Evolutionary conservation across 768 basidiomycete species (phyloP), one percentile per base, ranked within the genome.

Genomic region (Gelatoporia subvermispora): DNA sequence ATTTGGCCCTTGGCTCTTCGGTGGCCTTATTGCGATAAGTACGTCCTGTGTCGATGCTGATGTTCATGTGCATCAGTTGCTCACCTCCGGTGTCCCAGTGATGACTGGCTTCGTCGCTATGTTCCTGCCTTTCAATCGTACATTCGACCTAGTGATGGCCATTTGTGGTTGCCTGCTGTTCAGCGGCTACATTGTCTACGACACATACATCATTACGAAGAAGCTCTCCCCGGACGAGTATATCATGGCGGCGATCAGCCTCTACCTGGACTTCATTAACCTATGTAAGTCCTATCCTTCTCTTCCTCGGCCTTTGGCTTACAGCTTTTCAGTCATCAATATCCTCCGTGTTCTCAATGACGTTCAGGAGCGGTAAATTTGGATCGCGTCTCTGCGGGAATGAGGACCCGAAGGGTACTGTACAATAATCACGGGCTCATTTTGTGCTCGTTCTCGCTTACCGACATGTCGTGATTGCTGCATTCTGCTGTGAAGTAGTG

Each of bases 191-290:
- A 75, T 95, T 56, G 81, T 93, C 57, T 93, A 85, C 61, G 92
- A 94, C 66, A 97, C 95, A 2, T 93, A 87, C 65, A 64, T 81
- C 54, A 94, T 98, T 74, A 92, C 89, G 70, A 84, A 83, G 59
- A 81, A 82, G 50, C 71, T 96, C 17, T 90, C 88, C 1, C 91
- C 93, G 3, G 96, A 99, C 55, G 96, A 99, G 65, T 93, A 79
- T 65, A 93, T 96, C 56, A 72, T 96, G 72, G 95, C 85, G 31
- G 77, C 91, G 16, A 85, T 97, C 61, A 85, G 83, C 55, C 79
- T 98, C n/a, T 98, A 97, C 69, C 83, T 97, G 48, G 95, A 97
- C 60, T 89, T 93, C 65, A 76, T 93, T 69, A 93, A 93, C 62
- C 79, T 93, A 41, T 93, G 87, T 88, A 68, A 68, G 85, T 73